Base-by-base conservation (phyloP, 2,329 filamentous ascomycete species). In the Diaporthe ampelina region DNA sequence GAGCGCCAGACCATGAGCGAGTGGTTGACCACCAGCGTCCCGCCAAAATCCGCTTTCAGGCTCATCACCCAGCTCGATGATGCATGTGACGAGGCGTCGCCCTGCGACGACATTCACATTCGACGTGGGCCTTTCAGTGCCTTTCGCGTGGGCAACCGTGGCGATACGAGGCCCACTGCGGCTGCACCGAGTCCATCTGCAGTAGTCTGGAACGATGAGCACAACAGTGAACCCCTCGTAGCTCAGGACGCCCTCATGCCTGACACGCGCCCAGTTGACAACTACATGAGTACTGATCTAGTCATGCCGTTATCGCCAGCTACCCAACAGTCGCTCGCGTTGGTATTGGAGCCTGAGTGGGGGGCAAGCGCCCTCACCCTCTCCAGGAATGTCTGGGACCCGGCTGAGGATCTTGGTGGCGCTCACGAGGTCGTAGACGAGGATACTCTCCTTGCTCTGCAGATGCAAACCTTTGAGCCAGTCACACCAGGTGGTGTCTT, bases 1-100 rank as follows among this genome's bases (percentile, higher is more conserved):
- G 81, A 84, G 76, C 81, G 83, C 9, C 71, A 80, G 69, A 74
- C 73, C n/a, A 84, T 85, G 83, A 84, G 81, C 73, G 75, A 79
- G 56, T 78, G 77, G 76, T 76, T 84, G 40, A 77, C 79, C 8
- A 77, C 77, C 8, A 79, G 72, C 40, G 78, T 83, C 6, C 78
- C 79, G 7, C 80, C 80, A 3, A 77, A 74, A 13, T 69, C 71
- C 40, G 79, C 78, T 24, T 54, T 75, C 17, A 70, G 75, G 52
- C 54, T 67, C 15, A 75, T 78, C 56, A 68, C 72, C 4, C 29
- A 26, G 32, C 26, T 74, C 21, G 73, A 74, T 13, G 69, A 72
- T 32, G 67, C 58, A 10, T 37, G 50, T 17, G 67, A 70, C 37
- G 67, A 40, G 4, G 40, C 54, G 10, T 57, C 40, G 29, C 35